Percentiles rank a stretch among this genome's conserved stretches.
These are phyloP conservation scores for Aspergillus tubingensis DNA, from an alignment of 2,329 filamentous ascomycete genomes.

Conservation along the genomic window DNA sequence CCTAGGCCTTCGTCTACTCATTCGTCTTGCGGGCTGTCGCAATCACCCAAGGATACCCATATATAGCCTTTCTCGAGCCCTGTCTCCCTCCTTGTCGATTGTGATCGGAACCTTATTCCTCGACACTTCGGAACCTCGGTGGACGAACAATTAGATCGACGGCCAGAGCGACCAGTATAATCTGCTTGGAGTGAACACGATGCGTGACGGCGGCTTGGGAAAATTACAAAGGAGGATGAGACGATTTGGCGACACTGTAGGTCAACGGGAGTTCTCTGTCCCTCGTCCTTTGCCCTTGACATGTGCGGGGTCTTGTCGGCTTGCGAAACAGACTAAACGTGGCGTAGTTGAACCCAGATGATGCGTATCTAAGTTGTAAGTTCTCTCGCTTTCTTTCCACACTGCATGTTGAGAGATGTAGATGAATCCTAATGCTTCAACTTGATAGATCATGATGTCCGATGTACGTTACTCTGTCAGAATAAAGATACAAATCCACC, in stretches of 20 bases:
- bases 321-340: slow-evolving; percentile 21
- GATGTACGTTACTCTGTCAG: slow-evolving; percentile 52
- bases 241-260: slow-evolving; percentile 40
- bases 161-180: not conserved
- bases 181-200: slow-evolving; percentile 10
- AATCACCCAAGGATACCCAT: not conserved
- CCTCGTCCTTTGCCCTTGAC: not conserved
- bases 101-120: not conserved
- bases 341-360: slow-evolving; percentile 58
- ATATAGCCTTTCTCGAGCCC: not conserved
- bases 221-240: slow-evolving; percentile 41
- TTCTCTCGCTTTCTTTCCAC: slow-evolving; percentile 21
- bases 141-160: not conserved
- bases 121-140: not conserved
- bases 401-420: not conserved
- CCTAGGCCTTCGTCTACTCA: not conserved
- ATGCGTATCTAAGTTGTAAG: slow-evolving; percentile 71
- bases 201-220: slow-evolving; percentile 30
- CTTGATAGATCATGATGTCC: slow-evolving; percentile 62
- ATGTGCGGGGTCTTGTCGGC: not conserved
- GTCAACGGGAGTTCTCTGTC: slow-evolving; percentile 15
- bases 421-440: slow-evolving; percentile 16
- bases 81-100: not conserved
- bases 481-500: not conserved
- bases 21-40: not conserved